Evolutionary conservation across 805 yeast genomes (phyloP).

Genomic region (Hanseniaspora taiwanica): DNA sequence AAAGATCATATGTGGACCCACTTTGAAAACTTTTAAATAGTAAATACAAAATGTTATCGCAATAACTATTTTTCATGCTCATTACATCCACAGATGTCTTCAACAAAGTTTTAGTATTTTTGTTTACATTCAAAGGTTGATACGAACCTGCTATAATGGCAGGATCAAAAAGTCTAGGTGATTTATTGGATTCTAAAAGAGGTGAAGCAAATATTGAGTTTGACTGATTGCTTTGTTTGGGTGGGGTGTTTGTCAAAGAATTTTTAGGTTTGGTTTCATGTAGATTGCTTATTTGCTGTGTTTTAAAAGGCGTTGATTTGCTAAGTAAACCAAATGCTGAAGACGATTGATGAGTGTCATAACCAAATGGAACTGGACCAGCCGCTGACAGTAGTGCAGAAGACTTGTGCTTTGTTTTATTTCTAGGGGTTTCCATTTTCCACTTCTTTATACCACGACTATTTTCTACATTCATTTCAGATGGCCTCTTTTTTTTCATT

Average conservation of each 20-base stretch:
- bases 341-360: too few relatives aligned
- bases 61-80: slow-evolving; percentile 7
- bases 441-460: background rate
- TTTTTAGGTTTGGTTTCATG: background rate
- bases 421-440: background rate
- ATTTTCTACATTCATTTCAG: slow-evolving; percentile 6
- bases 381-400: background rate
- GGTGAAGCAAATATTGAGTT: background rate
- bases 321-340: too few relatives aligned
- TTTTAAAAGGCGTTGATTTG: too few relatives aligned
- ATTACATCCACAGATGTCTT: slow-evolving; percentile 2
- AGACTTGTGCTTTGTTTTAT: background rate
- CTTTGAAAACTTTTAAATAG: slow-evolving; percentile 48
- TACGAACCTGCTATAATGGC: slow-evolving; percentile 11
- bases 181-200: background rate
- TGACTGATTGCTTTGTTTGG: background rate
- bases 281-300: too few relatives aligned
- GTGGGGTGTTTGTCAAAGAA: background rate
- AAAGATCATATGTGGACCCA: slow-evolving; percentile 60
- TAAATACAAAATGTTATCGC: slow-evolving; percentile 30
- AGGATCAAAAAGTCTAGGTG: slow-evolving; percentile 9
- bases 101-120: too few relatives aligned
- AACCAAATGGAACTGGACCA: background rate
- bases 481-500: slow-evolving; percentile 1
- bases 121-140: slow-evolving; percentile 9